Evolutionary conservation across 306 rosid species (phyloP).

Genomic region (Glycine latifolia): DNA sequence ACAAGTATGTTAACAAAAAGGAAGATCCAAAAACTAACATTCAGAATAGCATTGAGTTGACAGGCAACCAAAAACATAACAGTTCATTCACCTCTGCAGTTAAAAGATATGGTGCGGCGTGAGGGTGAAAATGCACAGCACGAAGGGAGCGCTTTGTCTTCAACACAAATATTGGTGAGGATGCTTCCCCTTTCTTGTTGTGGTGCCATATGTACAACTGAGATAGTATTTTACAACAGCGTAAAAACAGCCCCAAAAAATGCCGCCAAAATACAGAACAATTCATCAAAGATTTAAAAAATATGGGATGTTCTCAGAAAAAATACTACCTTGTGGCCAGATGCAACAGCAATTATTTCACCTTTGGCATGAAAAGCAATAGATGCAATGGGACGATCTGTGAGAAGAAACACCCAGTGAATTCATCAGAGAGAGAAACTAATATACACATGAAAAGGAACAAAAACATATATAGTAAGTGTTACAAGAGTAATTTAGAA

Average conservation of each 20-base stretch:
- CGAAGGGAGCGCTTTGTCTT: constrained; percentile 92
- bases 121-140: constrained; percentile 98
- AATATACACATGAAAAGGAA: constrained; percentile 26
- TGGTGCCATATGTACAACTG: constrained; percentile 97
- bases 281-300: constrained; percentile 28
- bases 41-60: constrained; percentile 17
- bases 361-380: constrained; percentile 97
- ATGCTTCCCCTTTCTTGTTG: constrained; percentile 76
- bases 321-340: constrained; percentile 90
- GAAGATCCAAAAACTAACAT: constrained; percentile 15
- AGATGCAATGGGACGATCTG: constrained; percentile 97
- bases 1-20: constrained; percentile 35
- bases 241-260: constrained; percentile 15
- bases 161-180: constrained; percentile 82
- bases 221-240: constrained; percentile 41
- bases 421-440: constrained; percentile 25
- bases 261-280: constrained; percentile 23
- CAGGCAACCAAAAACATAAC: constrained; percentile 18
- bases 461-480: constrained; percentile 33
- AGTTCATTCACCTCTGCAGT: constrained; percentile 82
- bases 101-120: constrained; percentile 89
- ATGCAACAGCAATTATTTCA: constrained; percentile 93
- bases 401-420: constrained; percentile 34
- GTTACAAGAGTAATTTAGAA: constrained; percentile 39
- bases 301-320: constrained; percentile 39